Evolutionary conservation across 139 green algal species (phyloP), one percentile per base, ranked within the genome.

Genomic region (Chlorella ohadii): DNA sequence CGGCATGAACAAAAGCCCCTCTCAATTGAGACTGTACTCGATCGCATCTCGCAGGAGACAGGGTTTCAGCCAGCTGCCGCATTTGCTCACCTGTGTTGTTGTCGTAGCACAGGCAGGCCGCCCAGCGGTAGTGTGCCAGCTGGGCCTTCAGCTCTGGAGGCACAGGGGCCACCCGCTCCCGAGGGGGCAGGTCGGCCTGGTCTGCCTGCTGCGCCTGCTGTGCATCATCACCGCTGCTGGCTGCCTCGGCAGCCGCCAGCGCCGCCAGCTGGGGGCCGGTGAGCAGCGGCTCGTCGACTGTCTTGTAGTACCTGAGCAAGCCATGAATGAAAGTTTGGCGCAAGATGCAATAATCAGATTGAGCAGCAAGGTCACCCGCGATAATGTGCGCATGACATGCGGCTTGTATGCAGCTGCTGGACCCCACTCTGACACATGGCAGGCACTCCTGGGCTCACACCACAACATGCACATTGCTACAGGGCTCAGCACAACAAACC

Each of bases 401-500:
- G 7, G 44, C 44, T 6, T 9, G 44, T n/a, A 51, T 51, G 44
- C 44, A 51, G 44, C 6, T 51, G 44, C 44, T n/a, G n/a, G 44
- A 51, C 44, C 9, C 44, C 44, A 51, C 51, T 22, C n/a, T n/a
- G n/a, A n/a, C n/a, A n/a, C n/a, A n/a, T n/a, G n/a, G n/a, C n/a
- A n/a, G n/a, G n/a, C n/a, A n/a, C n/a, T n/a, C n/a, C n/a, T n/a
- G n/a, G n/a, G n/a, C n/a, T n/a, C n/a, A n/a, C 51, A 59, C 57
- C 85, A 86, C 31, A 75, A 88, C 19, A 88, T 47, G 31, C 84
- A 57, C 51, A 63, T 68, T 36, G 47, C 66, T 36, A 88, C n/a
- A n/a, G n/a, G n/a, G n/a, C n/a, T n/a, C n/a, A n/a, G n/a, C n/a
- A n/a, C n/a, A n/a, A n/a, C n/a, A n/a, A n/a, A n/a, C n/a, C n/a